Evolutionary conservation across 805 yeast genomes (phyloP).

Genomic region (Kodamaea fukazawae): DNA sequence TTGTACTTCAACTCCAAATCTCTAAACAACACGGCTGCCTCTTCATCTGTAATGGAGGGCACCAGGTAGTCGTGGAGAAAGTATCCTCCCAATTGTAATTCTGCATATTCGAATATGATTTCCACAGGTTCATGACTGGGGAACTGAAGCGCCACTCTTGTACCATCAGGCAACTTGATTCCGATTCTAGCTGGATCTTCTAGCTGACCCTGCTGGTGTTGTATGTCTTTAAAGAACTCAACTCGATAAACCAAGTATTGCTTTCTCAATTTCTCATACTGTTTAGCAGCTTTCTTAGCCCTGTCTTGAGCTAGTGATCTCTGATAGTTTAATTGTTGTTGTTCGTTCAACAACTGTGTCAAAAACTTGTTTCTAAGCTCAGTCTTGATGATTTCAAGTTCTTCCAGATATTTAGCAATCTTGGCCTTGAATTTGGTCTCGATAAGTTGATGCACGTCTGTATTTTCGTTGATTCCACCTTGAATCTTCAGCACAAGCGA

Average conservation of each 20-base stretch:
- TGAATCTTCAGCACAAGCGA: conserved; percentile 62
- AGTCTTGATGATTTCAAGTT: conserved; percentile 55
- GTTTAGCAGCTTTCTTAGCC: conserved; percentile 37
- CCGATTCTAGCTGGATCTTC: conserved; percentile 57
- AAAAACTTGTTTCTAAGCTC: conserved; percentile 62
- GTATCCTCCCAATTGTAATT: conserved; percentile 41
- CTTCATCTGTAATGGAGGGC: conserved; percentile 20
- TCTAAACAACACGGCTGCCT: conserved; percentile 22
- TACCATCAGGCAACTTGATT: conserved; percentile 62
- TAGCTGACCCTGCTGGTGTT: conserved; percentile 14
- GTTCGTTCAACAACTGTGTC: conserved; percentile 56
- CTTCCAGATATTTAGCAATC: conserved; percentile 58
- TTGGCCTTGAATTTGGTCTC: conserved; percentile 41
- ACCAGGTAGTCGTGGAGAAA: conserved; percentile 19
- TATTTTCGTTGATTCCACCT: conserved; percentile 52
- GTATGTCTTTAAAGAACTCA: conserved; percentile 25
- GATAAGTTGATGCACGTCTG: conserved; percentile 28
- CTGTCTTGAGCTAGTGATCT: conserved; percentile 68
- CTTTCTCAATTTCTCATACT: conserved; percentile 30
- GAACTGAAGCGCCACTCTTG: conserved; percentile 44
- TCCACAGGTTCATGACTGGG: conserved; percentile 28
- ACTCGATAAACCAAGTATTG: conserved; percentile 34
- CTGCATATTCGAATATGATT: conserved; percentile 36
- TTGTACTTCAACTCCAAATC: conserved; percentile 25
- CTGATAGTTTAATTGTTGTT: conserved; percentile 78